Evolutionary conservation across 1,284 basidiomycete genomes (phyloP), one percentile per base, ranked within the genome.

Genomic region (Austropuccinia psidii): DNA sequence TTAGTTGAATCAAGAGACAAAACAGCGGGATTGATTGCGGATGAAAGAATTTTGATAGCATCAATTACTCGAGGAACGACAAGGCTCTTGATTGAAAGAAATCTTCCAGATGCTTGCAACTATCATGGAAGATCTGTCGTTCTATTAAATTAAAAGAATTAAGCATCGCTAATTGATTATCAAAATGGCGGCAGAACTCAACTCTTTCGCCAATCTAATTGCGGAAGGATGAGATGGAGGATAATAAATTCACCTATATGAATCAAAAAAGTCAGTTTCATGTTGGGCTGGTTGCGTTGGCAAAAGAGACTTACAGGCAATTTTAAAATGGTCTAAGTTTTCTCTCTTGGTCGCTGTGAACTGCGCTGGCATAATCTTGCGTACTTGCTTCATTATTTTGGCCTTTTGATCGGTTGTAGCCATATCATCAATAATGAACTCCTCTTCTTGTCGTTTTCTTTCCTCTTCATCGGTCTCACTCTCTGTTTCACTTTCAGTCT

Each of bases 401-500:
- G 24, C 37, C 33, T 24, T 52, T n/a, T 72, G 29, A 33, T 29
- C 49, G 9, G 4, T 17, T 33, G 57, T 61, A 3, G 21, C 41
- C 69, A 72, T 24, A 29, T 72, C 69, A 50, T 72, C 47, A 1
- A 72, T 58, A 21, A 72, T 72, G 19, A 72, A 72, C 13, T 72
- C 33, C n/a, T 49, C 21, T n/a, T 68, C 50, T 13, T 31, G n/a
- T 24, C 50, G 27, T 2, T 17, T n/a, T 21, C 29, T 49, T 31
- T 68, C 65, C 29, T 55, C 69, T 7, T 72, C 49, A 54, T 72
- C 69, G 1, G 58, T 72, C 55, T 58, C 67, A 35, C 55, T 69
- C 37, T 49, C 37, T n/a, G 15, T 21, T 13, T 54, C 58, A 21
- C 47, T 54, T 19, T 33, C 37, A 39, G 33, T 47, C 5, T 58